Evolutionary conservation across 139 green algal genomes (phyloP).

Genomic region (Auxenochlorella protothecoides): DNA sequence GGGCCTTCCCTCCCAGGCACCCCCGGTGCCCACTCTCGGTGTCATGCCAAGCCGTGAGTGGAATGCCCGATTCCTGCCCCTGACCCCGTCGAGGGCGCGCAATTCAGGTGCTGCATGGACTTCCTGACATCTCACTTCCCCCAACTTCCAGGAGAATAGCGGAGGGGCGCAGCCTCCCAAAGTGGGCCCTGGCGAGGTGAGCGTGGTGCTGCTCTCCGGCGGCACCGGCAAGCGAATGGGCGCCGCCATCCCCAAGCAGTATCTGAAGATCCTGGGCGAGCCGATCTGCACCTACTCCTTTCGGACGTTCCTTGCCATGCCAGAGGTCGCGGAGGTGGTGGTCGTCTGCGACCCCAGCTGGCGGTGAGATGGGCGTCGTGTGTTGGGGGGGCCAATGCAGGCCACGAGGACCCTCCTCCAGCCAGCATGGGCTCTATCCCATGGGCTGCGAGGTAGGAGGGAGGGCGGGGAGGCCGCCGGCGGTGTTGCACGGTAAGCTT

Average conservation of each 20-base stretch:
- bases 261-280: slow-evolving; percentile 74
- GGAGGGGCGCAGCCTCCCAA: slow-evolving; percentile 1
- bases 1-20: not conserved
- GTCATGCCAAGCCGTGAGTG: not conserved
- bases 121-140: not conserved
- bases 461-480: too few relatives aligned
- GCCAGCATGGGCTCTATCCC: too few relatives aligned
- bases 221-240: slow-evolving; percentile 77
- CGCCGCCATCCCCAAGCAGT: slow-evolving; percentile 94
- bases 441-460: too few relatives aligned
- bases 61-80: not conserved
- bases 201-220: slow-evolving; percentile 80
- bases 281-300: slow-evolving; percentile 80
- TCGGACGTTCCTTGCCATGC: slow-evolving; percentile 73
- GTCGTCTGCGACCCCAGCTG: slow-evolving; percentile 87
- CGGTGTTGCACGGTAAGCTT: too few relatives aligned
- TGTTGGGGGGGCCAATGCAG: too few relatives aligned
- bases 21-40: not conserved
- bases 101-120: not conserved
- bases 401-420: too few relatives aligned
- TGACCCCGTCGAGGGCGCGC: too few relatives aligned
- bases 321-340: slow-evolving; percentile 78
- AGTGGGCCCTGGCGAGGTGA: slow-evolving; percentile 34
- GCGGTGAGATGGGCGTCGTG: too few relatives aligned
- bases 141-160: not conserved